Evolutionary conservation across 139 green algal species (phyloP).

Genomic region (Tetratostichococcus sp.): DNA sequence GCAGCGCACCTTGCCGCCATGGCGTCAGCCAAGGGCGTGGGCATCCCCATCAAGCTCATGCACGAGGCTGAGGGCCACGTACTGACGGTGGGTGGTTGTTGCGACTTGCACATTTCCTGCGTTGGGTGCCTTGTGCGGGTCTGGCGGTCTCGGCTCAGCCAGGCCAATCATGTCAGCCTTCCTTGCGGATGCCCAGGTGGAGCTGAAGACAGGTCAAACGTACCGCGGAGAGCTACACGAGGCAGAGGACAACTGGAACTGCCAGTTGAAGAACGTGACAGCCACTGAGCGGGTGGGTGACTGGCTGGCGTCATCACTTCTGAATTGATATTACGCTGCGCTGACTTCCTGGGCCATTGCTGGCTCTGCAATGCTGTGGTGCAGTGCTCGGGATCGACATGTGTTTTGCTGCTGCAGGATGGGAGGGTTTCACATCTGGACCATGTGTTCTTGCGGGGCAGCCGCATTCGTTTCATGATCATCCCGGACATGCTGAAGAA

Average conservation of each 20-base stretch:
- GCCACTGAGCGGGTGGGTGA: conserved; percentile 63
- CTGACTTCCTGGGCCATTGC: too few species aligned
- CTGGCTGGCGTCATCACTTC: too few species aligned
- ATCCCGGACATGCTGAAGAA: conserved; percentile 99
- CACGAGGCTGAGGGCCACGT: conserved; percentile 96
- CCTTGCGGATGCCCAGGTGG: conserved; percentile 51
- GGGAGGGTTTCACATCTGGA: conserved; percentile 74
- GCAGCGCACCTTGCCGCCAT: conserved; percentile 9
- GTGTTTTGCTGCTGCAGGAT: conserved; percentile 37
- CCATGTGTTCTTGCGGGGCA: conserved; percentile 86
- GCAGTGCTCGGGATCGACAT: too few species aligned
- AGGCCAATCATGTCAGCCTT: too few species aligned
- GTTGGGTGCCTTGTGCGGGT: too few species aligned
- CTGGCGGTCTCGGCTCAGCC: too few species aligned
- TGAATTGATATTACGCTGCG: too few species aligned
- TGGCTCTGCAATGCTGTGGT: too few species aligned
- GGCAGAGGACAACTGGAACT: conserved; percentile 99
- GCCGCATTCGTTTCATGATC: conserved; percentile 83
- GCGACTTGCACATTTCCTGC: not conserved
- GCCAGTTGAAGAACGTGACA: conserved; percentile 90
- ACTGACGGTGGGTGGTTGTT: conserved; percentile 62
- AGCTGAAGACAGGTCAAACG: conserved; percentile 95
- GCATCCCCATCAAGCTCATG: conserved; percentile 92
- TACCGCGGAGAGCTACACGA: conserved; percentile 91
- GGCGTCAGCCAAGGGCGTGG: conserved; percentile 58